phyloP scores from a whole-genome alignment of 1,284 basidiomycete species.

The Trametes sp. region DNA sequence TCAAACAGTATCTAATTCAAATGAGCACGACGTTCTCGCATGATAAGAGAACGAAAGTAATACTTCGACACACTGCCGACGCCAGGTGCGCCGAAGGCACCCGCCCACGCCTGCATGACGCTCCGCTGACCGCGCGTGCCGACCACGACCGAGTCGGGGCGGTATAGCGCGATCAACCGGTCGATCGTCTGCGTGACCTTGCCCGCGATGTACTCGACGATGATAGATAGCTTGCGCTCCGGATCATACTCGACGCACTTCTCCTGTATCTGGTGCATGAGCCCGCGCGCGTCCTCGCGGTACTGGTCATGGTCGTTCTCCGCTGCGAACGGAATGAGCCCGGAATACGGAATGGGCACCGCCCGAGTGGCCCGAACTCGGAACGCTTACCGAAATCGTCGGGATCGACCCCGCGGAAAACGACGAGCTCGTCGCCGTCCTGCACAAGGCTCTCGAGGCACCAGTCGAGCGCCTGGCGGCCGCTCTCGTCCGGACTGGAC shows the following conservation, averaged over 20 bases:
- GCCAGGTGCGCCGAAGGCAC: constrained; percentile 62
- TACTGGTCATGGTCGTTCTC: constrained; percentile 86
- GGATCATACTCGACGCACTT: constrained; percentile 84
- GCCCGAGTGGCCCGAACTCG: not conserved
- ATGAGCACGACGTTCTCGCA: not conserved
- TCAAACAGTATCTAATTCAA: constrained; percentile 77
- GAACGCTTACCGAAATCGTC: constrained; percentile 72
- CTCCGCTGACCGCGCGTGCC: constrained; percentile 84
- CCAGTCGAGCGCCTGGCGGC: constrained; percentile 89
- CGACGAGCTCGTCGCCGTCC: constrained; percentile 94
- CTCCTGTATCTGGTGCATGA: constrained; percentile 84
- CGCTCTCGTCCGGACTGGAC: constrained; percentile 88
- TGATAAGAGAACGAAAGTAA: constrained; percentile 13
- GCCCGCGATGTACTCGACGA: constrained; percentile 95
- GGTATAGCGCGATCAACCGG: constrained; percentile 93
- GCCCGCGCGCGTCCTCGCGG: constrained; percentile 86
- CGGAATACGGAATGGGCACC: constrained; percentile 4
- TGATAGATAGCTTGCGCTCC: constrained; percentile 86
- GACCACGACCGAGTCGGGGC: constrained; percentile 94
- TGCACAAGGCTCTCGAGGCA: constrained; percentile 86
- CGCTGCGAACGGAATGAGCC: constrained; percentile 34
- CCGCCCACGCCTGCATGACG: constrained; percentile 64
- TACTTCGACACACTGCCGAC: constrained; percentile 74
- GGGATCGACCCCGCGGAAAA: constrained; percentile 89
- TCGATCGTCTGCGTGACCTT: constrained; percentile 90